These are phyloP conservation scores for Scutellaria galericulata DNA, from an alignment of 257 asterid species.

Conservation along the genomic window DNA sequence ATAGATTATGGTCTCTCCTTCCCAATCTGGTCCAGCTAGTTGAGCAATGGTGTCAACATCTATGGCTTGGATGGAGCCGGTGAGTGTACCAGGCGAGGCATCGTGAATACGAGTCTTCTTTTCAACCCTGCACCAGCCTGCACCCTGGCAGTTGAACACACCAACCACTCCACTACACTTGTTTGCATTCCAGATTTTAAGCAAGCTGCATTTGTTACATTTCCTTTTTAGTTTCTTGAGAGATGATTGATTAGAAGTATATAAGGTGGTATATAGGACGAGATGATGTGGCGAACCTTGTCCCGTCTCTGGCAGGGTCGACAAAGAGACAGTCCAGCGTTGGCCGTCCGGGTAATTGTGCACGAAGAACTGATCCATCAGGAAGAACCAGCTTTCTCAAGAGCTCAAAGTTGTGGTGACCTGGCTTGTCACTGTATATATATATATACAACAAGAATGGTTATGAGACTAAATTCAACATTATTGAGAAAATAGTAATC, in stretches of 20 bases:
- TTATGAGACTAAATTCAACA: slow-evolving; percentile 15
- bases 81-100: slow-evolving; percentile 84
- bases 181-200: slow-evolving; percentile 86
- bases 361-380: slow-evolving; percentile 91
- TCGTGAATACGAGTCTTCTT: slow-evolving; percentile 92
- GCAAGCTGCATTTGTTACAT: slow-evolving; percentile 64
- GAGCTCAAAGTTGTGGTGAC: slow-evolving; percentile 87
- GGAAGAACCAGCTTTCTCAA: slow-evolving; percentile 85
- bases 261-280: neutral
- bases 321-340: slow-evolving; percentile 82
- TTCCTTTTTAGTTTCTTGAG: slow-evolving; percentile 23
- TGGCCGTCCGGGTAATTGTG: slow-evolving; percentile 90
- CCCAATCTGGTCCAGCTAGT: slow-evolving; percentile 80
- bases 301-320: slow-evolving; percentile 95
- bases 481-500: neutral
- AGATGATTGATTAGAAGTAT: neutral
- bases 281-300: slow-evolving; percentile 46
- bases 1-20: slow-evolving; percentile 71
- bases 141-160: slow-evolving; percentile 93
- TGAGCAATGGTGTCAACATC: slow-evolving; percentile 74
- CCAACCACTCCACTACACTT: slow-evolving; percentile 81
- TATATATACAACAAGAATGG: neutral
- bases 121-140: slow-evolving; percentile 86
- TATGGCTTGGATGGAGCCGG: slow-evolving; percentile 64
- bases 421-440: slow-evolving; percentile 77